Conservation (phyloP, 164 flowering plant species). For the Magnolia changhungtana region DNA sequence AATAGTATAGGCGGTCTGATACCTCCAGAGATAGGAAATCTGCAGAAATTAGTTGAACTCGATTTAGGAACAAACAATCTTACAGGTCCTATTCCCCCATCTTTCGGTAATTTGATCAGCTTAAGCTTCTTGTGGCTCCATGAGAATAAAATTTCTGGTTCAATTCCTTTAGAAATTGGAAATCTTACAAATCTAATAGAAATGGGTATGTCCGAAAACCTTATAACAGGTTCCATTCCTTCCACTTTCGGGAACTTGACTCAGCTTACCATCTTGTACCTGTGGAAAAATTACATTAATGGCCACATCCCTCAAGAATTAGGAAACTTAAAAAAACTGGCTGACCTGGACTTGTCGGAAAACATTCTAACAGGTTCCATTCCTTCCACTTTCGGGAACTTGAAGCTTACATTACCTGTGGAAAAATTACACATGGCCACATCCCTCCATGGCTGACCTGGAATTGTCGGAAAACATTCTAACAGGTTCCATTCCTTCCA, state of each 20-base stretch:
- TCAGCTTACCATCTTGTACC: neutral
- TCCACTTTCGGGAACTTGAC: neutral
- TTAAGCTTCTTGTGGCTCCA: neutral
- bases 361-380: slow-evolving; percentile 1
- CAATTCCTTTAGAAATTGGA: neutral
- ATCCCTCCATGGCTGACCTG: neutral
- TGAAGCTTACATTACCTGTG: neutral
- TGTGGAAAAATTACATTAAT: neutral
- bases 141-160: neutral
- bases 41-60: neutral
- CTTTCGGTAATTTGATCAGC: neutral
- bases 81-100: neutral
- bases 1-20: slow-evolving; percentile 5
- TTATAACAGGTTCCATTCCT: neutral
- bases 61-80: neutral
- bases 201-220: neutral
- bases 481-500: neutral
- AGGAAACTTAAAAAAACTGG: neutral
- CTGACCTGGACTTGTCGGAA: neutral
- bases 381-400: neutral
- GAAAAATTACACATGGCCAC: neutral
- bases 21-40: slow-evolving; percentile 27
- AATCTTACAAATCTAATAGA: neutral
- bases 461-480: neutral
- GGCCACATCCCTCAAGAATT: neutral